Conservation (phyloP, 106 monocot genomes). For the Xerophyta viscosa region DNA sequence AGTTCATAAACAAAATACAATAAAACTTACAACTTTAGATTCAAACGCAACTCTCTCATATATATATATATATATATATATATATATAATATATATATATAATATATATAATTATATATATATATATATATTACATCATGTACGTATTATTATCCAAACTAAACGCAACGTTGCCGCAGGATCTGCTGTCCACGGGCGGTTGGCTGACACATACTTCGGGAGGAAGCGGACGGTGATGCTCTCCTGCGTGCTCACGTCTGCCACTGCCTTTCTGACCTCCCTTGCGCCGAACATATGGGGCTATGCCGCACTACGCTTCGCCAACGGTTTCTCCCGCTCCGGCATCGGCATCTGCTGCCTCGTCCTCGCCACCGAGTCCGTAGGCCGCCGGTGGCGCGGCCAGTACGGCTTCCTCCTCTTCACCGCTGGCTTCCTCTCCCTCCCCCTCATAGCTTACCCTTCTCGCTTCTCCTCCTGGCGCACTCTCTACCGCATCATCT, state of each 20-base stretch:
- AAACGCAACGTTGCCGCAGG: slow-evolving; percentile 29
- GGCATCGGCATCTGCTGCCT: slow-evolving; percentile 76
- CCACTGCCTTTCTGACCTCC: slow-evolving; percentile 53
- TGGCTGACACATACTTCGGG: slow-evolving; percentile 60
- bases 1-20: no score
- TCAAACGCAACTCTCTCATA: no score
- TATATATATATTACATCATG: no score
- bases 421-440: slow-evolving; percentile 68
- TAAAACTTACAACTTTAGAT: no score
- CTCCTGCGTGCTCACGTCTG: slow-evolving; percentile 52
- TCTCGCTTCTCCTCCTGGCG: slow-evolving; percentile 43
- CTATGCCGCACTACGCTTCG: slow-evolving; percentile 67
- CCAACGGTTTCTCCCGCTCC: slow-evolving; percentile 65
- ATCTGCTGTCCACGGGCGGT: slow-evolving; percentile 40
- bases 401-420: slow-evolving; percentile 84
- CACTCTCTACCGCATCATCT: slow-evolving; percentile 43
- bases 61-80: no score
- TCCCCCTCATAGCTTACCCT: slow-evolving; percentile 58
- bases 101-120: no score
- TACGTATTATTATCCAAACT: no score
- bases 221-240: slow-evolving; percentile 60
- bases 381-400: slow-evolving; percentile 71
- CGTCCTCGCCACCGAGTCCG: slow-evolving; percentile 67
- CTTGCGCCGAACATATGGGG: slow-evolving; percentile 64
- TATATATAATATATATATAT: no score